Conservation (phyloP, 192 early-diverging fungal species). For the Oehlia diaphana region DNA sequence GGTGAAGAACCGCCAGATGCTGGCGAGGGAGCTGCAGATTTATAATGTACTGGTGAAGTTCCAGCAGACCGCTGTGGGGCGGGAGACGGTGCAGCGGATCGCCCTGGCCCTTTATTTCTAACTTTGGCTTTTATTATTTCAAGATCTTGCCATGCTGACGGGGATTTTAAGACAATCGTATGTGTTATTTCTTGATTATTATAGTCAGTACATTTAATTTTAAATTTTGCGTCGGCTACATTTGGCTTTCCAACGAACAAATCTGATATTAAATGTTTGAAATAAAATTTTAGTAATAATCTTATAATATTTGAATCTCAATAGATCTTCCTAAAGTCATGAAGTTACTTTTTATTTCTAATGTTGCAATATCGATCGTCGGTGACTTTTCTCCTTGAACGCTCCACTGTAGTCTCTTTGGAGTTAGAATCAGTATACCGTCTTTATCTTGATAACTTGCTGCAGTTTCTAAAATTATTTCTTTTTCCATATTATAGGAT, state of each 20-base stretch:
- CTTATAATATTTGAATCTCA: not conserved
- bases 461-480: not conserved
- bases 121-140: not conserved
- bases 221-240: not conserved
- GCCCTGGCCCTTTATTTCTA: not conserved
- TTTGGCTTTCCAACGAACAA: not conserved
- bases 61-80: not conserved
- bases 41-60: not conserved
- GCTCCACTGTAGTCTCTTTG: not conserved
- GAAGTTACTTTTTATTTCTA: not conserved
- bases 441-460: not conserved
- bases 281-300: not conserved
- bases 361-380: not conserved
- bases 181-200: not conserved
- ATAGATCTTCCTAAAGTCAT: not conserved
- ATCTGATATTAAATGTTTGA: not conserved
- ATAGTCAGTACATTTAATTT: not conserved
- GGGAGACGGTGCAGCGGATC: not conserved
- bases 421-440: not conserved
- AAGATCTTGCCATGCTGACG: not conserved
- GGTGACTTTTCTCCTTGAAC: not conserved
- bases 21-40: conserved; percentile 12
- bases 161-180: not conserved
- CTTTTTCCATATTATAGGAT: not conserved
- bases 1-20: conserved; percentile 14